Conservation (phyloP, 2,329 filamentous ascomycete genomes). For the Rutstroemia sp. region DNA sequence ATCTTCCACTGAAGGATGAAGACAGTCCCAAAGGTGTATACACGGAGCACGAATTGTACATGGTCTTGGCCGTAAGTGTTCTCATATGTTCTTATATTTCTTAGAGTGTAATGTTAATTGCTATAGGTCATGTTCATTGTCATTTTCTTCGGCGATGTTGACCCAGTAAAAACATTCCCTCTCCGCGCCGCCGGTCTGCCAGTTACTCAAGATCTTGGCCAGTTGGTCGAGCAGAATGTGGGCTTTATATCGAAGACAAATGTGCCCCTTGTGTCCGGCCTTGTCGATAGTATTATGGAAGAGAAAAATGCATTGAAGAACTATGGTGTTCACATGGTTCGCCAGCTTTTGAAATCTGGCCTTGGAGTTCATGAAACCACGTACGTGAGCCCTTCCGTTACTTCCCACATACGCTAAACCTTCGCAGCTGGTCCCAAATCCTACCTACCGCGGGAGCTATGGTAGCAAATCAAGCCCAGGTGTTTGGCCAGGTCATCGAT, state of each 20-base stretch:
- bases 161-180: conserved; percentile 55
- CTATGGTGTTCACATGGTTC: conserved; percentile 58
- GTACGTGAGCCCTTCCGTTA: conserved; percentile 44
- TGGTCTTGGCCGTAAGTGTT: conserved; percentile 7
- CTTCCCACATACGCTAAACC: conserved; percentile 22
- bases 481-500: conserved; percentile 65
- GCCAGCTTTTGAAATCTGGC: conserved; percentile 55
- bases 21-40: conserved; percentile 42
- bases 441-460: conserved; percentile 58
- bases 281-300: conserved; percentile 36
- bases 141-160: conserved; percentile 57
- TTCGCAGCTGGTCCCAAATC: conserved; percentile 45
- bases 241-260: conserved; percentile 34
- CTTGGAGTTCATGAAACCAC: conserved; percentile 47
- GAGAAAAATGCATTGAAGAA: conserved; percentile 30
- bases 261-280: conserved; percentile 4
- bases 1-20: conserved; percentile 44
- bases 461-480: conserved; percentile 62
- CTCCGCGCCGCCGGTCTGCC: conserved; percentile 53
- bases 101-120: conserved; percentile 31
- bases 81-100: no score
- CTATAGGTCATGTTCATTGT: conserved; percentile 54
- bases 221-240: conserved; percentile 56
- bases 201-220: conserved; percentile 52
- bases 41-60: conserved; percentile 39